Percentiles rank a stretch among this genome's conserved stretches.
These are phyloP conservation scores for Hevea brasiliensis DNA, from an alignment of 345 rosid species.

Conservation along the genomic window DNA sequence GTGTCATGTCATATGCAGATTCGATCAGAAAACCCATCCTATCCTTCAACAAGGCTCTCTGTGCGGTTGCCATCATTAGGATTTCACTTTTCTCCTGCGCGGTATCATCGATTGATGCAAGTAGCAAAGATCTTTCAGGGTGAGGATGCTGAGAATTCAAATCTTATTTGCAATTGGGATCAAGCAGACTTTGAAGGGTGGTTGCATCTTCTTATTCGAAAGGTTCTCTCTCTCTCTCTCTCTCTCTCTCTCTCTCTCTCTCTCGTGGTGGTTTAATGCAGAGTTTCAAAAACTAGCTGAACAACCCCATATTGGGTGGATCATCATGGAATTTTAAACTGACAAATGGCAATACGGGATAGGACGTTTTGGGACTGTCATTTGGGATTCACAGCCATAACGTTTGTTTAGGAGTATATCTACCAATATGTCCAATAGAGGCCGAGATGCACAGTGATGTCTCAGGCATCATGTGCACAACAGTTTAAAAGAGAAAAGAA, in stretches of 20 bases:
- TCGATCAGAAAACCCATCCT: constrained; percentile 68
- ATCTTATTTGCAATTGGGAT: constrained; percentile 67
- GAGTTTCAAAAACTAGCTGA: too few relatives aligned
- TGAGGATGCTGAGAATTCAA: constrained; percentile 53
- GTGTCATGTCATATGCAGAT: constrained; percentile 49
- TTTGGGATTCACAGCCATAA: too few relatives aligned
- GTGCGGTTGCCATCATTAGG: constrained; percentile 82
- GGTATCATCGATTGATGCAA: constrained; percentile 97
- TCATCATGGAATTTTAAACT: too few relatives aligned
- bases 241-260: constrained; percentile 7
- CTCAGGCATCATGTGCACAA: too few relatives aligned
- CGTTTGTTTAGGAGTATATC: too few relatives aligned
- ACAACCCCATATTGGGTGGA: too few relatives aligned
- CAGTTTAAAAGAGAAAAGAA: too few relatives aligned
- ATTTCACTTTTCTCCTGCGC: constrained; percentile 96
- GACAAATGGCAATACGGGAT: too few relatives aligned
- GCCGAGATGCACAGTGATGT: too few relatives aligned
- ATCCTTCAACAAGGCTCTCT: constrained; percentile 86
- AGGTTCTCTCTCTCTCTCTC: constrained; percentile 49
- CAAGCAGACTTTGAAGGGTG: constrained; percentile 97
- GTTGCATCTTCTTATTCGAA: constrained; percentile 72
- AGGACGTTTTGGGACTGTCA: too few relatives aligned
- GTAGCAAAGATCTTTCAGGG: constrained; percentile 72
- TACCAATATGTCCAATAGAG: too few relatives aligned
- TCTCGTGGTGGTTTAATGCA: background rate